Conservation (phyloP, 2,329 filamentous ascomycete species). For the Cryphonectria parasitica region DNA sequence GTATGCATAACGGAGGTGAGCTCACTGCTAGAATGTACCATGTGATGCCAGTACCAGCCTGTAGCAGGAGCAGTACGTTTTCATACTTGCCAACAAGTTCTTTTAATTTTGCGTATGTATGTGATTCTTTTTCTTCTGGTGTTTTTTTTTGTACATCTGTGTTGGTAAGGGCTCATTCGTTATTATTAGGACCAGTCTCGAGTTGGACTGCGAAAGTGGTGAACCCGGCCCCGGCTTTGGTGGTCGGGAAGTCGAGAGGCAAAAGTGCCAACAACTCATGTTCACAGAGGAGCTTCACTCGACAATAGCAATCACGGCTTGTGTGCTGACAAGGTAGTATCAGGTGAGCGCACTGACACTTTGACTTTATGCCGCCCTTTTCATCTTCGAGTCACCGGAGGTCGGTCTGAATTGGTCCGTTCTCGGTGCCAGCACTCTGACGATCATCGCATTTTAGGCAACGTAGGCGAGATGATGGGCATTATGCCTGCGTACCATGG, state of each 20-base stretch:
- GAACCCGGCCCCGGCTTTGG: neutral
- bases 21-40: neutral
- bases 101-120: neutral
- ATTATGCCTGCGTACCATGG: neutral
- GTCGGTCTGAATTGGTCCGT: neutral
- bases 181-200: neutral
- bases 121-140: too few relatives aligned
- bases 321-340: neutral
- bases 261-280: neutral
- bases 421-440: neutral
- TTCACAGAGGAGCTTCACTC: neutral
- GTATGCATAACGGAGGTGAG: neutral
- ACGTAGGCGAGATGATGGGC: conserved; percentile 1
- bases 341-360: neutral
- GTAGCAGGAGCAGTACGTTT: neutral
- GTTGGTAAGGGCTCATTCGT: neutral
- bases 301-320: neutral
- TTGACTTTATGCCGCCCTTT: neutral
- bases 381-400: neutral
- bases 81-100: neutral
- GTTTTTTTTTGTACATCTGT: neutral
- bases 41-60: neutral
- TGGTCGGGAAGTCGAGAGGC: neutral
- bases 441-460: neutral
- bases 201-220: neutral